Conservation (phyloP, 257 asterid species). For the Vinca minor region DNA sequence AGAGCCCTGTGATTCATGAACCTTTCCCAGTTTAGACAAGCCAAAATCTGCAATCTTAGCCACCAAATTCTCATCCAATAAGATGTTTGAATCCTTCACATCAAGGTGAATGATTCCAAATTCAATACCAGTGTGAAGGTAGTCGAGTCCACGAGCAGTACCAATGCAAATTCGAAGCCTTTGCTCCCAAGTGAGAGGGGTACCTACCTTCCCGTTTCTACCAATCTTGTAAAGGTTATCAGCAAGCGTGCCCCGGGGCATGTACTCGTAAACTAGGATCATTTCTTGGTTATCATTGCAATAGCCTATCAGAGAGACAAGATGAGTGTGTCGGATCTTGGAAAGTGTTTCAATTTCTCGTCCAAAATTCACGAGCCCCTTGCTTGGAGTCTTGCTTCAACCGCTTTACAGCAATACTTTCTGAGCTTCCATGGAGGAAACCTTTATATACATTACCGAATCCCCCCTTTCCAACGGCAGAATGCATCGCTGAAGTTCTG, state of each 20-base stretch:
- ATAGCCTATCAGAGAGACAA: slow-evolving; percentile 17
- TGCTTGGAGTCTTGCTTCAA: slow-evolving; percentile 12
- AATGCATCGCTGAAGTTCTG: slow-evolving; percentile 8
- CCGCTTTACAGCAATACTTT: slow-evolving; percentile 14
- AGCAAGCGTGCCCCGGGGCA: slow-evolving; percentile 10
- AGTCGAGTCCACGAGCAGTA: slow-evolving; percentile 18
- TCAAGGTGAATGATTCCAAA: slow-evolving; percentile 7
- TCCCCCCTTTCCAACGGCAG: slow-evolving; percentile 13
- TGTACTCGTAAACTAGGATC: slow-evolving; percentile 14
- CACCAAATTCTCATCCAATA: too few relatives aligned
- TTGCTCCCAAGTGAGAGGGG: slow-evolving; percentile 11
- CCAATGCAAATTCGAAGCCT: slow-evolving; percentile 19
- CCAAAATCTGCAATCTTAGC: too few relatives aligned
- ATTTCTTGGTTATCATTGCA: slow-evolving; percentile 10
- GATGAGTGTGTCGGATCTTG: slow-evolving; percentile 13
- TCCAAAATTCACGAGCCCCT: slow-evolving; percentile 18
- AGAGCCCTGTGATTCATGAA: neutral
- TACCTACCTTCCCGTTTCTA: neutral
- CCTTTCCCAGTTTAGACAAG: neutral
- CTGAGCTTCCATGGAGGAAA: neutral
- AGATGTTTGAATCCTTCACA: too few relatives aligned
- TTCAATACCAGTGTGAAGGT: slow-evolving; percentile 16
- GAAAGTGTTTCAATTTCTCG: slow-evolving; percentile 19
- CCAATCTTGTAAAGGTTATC: slow-evolving; percentile 6
- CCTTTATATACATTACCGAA: slow-evolving; percentile 16